Base-by-base conservation (phyloP, 2,329 filamentous ascomycete species). In the Hymenoscyphus salicellus region DNA sequence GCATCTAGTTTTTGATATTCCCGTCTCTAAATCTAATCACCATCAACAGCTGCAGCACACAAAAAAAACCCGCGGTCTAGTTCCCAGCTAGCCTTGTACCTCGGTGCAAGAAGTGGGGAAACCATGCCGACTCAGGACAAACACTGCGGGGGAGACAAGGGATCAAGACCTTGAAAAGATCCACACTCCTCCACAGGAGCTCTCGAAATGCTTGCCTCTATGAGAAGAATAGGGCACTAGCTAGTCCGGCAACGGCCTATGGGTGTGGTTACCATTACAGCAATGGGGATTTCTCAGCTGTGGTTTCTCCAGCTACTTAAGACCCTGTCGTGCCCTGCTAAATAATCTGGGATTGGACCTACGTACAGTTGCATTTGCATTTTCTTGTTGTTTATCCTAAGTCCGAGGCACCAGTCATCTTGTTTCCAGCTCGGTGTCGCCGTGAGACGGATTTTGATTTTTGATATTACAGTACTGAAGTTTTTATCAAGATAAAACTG, bases 131-230 rank as follows among this genome's bases (percentile, higher is more conserved):
- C 30, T 32, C 55, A 33, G n/a, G 55, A 23, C 8, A 41, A 41
- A 59, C 57, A 38, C 57, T 41, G 57, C 57, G 57, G 57, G 36
- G 57, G 26, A 59, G 36, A 41, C 33, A 17, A 43, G 46, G n/a
- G 46, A 14, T 23, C 23, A 23, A 5, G 8, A 49, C 20, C 43
- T 8, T 10, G 7, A 20, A 49, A 3, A 23, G 43, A 23, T 26
- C 55, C 55, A 56, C 55, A n/a, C 55, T 32, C 28, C 32, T 56
- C 55, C 55, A 56, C 55, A 56, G 11, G 26, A 49, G 46, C 46
- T 49, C 23, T 23, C n/a, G 23, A 49, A 49, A 46, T 49, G 20
- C 46, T 49, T 23, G 23, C 20, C 20, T 10, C 43, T 10, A 49
- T 2, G 5, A 20, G n/a, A 23, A 20, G 23, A 49, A 49, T n/a